Percentiles rank a stretch among this genome's conserved stretches.
Evolutionary conservation across 1,284 basidiomycete genomes (phyloP).

Genomic region (Moesziomyces parantarcticus): DNA sequence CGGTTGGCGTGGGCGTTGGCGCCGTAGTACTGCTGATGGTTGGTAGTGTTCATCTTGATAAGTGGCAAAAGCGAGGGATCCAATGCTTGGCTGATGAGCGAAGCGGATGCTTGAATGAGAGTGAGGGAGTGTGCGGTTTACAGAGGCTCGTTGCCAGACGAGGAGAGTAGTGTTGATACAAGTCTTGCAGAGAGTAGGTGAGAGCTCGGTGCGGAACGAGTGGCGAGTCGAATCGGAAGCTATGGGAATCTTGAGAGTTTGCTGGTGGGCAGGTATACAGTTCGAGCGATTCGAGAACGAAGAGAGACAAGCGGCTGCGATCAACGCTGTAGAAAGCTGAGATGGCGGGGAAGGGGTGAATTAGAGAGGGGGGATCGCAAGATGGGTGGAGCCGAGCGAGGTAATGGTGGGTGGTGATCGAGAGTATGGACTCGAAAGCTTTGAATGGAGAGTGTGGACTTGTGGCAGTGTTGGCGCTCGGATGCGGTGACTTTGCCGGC

Average conservation of each 20-base stretch:
- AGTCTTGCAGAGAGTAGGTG: slow-evolving; percentile 14
- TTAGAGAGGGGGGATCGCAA: too few species aligned
- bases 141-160: slow-evolving; percentile 17
- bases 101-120: not conserved
- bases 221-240: not conserved
- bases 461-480: too few species aligned
- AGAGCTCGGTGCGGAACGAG: slow-evolving; percentile 3
- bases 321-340: slow-evolving; percentile 15
- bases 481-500: too few species aligned
- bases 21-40: slow-evolving; percentile 26
- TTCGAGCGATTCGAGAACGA: slow-evolving; percentile 5
- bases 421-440: too few species aligned
- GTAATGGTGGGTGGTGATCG: not conserved
- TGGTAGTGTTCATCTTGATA: slow-evolving; percentile 33
- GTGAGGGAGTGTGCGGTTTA: not conserved
- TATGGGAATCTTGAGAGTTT: slow-evolving; percentile 25
- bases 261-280: slow-evolving; percentile 34
- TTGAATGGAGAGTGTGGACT: too few species aligned
- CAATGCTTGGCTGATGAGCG: not conserved
- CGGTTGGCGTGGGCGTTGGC: slow-evolving; percentile 36
- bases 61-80: not conserved
- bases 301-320: not conserved
- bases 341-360: not conserved
- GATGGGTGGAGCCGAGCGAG: too few species aligned
- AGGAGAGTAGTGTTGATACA: slow-evolving; percentile 15